phyloP scores from a whole-genome alignment of 768 basidiomycete genomes.

The Tulasnella sp. region DNA sequence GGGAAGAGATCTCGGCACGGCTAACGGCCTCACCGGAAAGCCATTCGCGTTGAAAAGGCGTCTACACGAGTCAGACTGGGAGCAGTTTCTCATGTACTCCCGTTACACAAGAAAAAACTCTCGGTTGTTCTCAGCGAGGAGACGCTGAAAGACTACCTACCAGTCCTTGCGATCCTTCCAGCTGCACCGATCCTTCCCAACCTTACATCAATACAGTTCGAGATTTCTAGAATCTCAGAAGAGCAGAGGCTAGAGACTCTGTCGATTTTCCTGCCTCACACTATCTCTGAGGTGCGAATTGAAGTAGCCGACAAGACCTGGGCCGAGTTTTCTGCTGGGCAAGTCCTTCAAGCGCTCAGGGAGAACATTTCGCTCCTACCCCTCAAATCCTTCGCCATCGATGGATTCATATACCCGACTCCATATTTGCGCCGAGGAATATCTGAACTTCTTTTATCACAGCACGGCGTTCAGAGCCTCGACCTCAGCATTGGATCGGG shows the following conservation, averaged over 20 bases:
- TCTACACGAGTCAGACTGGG: background rate
- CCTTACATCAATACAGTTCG: too few species aligned
- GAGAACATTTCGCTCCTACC: background rate
- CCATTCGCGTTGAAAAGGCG: background rate
- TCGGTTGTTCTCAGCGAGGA: background rate
- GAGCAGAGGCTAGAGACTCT: too few species aligned
- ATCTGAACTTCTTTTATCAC: background rate
- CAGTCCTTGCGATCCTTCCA: background rate
- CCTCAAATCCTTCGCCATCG: background rate
- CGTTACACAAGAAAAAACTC: background rate
- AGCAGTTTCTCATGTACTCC: background rate
- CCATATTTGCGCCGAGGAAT: background rate
- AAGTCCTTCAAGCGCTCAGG: background rate
- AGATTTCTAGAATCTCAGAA: too few species aligned
- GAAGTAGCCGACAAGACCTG: accelerated
- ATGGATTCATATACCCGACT: background rate
- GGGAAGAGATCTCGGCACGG: background rate
- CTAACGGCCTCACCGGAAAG: background rate
- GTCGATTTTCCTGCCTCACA: too few species aligned
- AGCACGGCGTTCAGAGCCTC: background rate
- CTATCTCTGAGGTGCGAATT: background rate
- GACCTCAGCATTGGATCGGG: background rate
- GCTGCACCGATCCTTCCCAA: background rate
- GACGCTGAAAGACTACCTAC: background rate
- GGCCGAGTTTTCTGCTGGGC: background rate